Evolutionary conservation across 345 rosid species (phyloP), one percentile per base, ranked within the genome.

Genomic region (Salix caprea): DNA sequence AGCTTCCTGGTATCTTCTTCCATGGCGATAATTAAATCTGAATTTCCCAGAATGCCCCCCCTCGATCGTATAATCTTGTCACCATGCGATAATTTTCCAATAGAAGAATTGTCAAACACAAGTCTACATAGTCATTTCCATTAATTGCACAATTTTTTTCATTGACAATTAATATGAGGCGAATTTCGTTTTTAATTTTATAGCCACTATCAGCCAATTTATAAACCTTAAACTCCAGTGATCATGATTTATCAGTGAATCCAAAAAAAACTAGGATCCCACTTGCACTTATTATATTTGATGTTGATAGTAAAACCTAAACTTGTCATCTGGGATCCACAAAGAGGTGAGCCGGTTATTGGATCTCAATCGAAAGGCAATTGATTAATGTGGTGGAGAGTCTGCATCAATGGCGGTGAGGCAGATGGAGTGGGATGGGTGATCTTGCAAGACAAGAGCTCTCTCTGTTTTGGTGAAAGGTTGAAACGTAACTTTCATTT

Each of bases 381-480:
- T 19, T 23, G 48, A 2, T 18, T 8, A 37, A 28, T 30, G 46
- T 64, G 74, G 74, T 76, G 83, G 76, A 0, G 74, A 72, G 81
- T 77, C 83, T 81, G 83, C 83, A 18, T 66, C 78, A 23, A 23
- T 42, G 80, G 64, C 66, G 78, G 68, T 44, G 64, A 21, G 75
- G 80, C 66, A 23, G 74, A 48, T 80, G 77, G 73, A 28, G 39
- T 19, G 21, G 32, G 67, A 36, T 24, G 30, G 26, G 68, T 34
- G 50, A 70, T 74, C 81, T 81, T 76, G 65, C 46, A 79, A 74
- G 79, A 79, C 70, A 73, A 73, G 62, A 65, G 46, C 70, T 26
- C 39, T 37, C 39, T 65, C 2, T n/a, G 12, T 26, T 52, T 19
- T 64, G 80, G 70, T 77, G 50, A 50, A 50, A 23, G 54, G 80